Base-by-base conservation (phyloP, 768 basidiomycete genomes). In the Termitomyces sp. region DNA sequence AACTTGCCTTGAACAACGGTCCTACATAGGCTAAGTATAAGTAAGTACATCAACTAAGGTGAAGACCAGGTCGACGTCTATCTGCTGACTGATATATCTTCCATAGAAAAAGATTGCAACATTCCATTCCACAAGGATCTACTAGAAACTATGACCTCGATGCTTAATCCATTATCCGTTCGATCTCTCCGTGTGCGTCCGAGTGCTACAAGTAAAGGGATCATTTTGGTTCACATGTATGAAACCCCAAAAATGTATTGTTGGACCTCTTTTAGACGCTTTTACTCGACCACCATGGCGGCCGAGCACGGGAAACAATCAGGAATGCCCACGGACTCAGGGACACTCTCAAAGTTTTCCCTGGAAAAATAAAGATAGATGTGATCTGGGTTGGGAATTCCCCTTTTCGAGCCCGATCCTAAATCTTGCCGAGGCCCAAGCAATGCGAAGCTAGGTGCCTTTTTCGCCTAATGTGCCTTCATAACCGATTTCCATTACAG, bases 371-470 rank as follows among this genome's bases (percentile, higher is more conserved):
- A 71, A 66, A 73, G 65, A 61, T 61, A 53, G 56, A 53, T 42
- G n/a, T 56, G 71, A 74, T 74, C 70, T 73, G 59, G 66, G 70
- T 68, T 63, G 41, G 41, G 47, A 56, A 55, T 41, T 64, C 61
- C 64, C 59, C 58, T 66, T 73, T 51, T 66, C 59, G 67, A 52
- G 65, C 61, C 60, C 63, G 66, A 66, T 76, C 67, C 71, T 61
- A 64, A 62, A 75, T 78, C 75, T 73, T 74, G 73, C 75, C 77
- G 77, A 76, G 59, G 59, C 53, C 44, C 18, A 54, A 53, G 40
- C 51, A 39, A 54, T 59, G 60, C 45, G 57, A 63, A 63, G 51
- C 39, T 33, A 45, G 44, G 44, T 54, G 45, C 62, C 60, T 56
- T 58, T 60, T 50, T 56, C 31, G 52, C 58, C n/a, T n/a, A n/a